Conservation (phyloP, 768 basidiomycete species). For the Agaricus blazei region DNA sequence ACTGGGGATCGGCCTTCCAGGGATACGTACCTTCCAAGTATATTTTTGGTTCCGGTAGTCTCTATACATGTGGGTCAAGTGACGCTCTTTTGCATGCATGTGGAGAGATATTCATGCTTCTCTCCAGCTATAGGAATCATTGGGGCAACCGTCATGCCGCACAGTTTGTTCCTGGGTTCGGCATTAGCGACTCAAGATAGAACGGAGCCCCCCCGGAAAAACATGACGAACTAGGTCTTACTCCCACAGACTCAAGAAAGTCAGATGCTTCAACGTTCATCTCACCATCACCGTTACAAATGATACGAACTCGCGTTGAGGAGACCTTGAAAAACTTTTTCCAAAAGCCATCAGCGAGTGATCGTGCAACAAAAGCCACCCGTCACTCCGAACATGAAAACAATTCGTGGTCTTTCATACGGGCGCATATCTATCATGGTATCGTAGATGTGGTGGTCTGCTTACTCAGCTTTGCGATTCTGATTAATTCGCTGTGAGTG, state of each 20-base stretch:
- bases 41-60: slow-evolving; percentile 47
- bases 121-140: slow-evolving; percentile 61
- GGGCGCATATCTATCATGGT: slow-evolving; percentile 60
- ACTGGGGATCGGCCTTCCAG: slow-evolving; percentile 70
- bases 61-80: slow-evolving; percentile 56
- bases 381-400: slow-evolving; percentile 54
- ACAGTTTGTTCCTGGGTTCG: slow-evolving; percentile 87
- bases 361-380: slow-evolving; percentile 28
- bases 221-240: slow-evolving; percentile 14
- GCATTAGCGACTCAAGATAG: slow-evolving; percentile 82
- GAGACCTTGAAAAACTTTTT: slow-evolving; percentile 29
- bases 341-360: slow-evolving; percentile 29
- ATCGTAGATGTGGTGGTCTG: slow-evolving; percentile 62
- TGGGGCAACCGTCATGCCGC: slow-evolving; percentile 91
- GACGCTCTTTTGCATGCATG: background rate
- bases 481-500: slow-evolving; percentile 75
- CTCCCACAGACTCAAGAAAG: slow-evolving; percentile 14
- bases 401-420: slow-evolving; percentile 49
- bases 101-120: background rate
- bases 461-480: slow-evolving; percentile 78
- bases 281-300: slow-evolving; percentile 8
- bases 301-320: slow-evolving; percentile 15
- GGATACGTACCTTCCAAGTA: slow-evolving; percentile 74
- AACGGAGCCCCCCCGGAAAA: slow-evolving; percentile 30
- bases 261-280: slow-evolving; percentile 10